These are phyloP conservation scores for Ogataea allantospora DNA, from an alignment of 805 yeast genomes.

Conservation along the genomic window DNA sequence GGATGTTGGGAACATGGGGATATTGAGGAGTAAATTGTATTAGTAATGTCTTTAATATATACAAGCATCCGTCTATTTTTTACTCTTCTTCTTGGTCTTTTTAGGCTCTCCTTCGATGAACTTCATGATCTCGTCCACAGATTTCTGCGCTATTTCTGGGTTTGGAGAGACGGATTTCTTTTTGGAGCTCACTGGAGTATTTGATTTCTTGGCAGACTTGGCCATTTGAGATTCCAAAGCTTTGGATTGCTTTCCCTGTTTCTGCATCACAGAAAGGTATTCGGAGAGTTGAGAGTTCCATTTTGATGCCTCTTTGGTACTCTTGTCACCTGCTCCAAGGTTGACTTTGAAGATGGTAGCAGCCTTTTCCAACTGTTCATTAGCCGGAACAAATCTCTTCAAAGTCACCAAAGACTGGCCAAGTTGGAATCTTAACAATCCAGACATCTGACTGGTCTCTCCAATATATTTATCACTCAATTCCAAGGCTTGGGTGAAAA, in stretches of 20 bases:
- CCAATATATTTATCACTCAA: conserved; percentile 56
- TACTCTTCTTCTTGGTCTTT: conserved; percentile 31
- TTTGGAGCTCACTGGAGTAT: conserved; percentile 26
- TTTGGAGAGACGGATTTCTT: conserved; percentile 37
- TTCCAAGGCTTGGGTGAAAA: conserved; percentile 53
- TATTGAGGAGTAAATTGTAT: conserved; percentile 51
- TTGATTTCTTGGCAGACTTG: conserved; percentile 24
- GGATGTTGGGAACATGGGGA: conserved; percentile 83
- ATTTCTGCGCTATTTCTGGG: conserved; percentile 59
- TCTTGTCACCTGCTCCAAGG: conserved; percentile 65
- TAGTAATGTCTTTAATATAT: conserved; percentile 9
- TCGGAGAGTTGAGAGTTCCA: conserved; percentile 59
- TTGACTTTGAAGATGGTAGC: conserved; percentile 52
- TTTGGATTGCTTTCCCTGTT: conserved; percentile 38
- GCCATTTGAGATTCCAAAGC: conserved; percentile 24
- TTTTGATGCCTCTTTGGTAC: conserved; percentile 64
- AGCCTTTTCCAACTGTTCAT: conserved; percentile 55
- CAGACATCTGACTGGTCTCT: conserved; percentile 57
- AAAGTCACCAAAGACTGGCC: conserved; percentile 56
- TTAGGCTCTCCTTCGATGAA: conserved; percentile 61
- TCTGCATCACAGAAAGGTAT: conserved; percentile 45
- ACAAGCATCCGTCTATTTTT: conserved; percentile 14
- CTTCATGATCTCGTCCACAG: conserved; percentile 69
- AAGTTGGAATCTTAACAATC: conserved; percentile 64
- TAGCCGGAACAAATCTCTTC: conserved; percentile 54